Evolutionary conservation across 306 rosid species (phyloP), one percentile per base, ranked within the genome.

Genomic region (Hippophae tibetana): DNA sequence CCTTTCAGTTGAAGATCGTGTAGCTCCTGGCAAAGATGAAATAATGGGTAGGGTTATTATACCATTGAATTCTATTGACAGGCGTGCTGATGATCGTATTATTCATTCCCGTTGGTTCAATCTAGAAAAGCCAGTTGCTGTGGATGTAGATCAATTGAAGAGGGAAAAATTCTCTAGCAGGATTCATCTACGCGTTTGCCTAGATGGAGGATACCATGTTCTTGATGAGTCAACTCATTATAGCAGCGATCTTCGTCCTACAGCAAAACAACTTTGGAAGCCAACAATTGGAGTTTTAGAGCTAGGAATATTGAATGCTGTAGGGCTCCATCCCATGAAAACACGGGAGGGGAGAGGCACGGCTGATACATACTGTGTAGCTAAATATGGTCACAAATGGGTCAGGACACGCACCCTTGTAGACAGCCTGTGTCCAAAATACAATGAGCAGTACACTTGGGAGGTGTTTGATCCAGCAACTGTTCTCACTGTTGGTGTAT

Each of bases 391-490:
- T 54, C 78, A 78, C 54, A 81, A 81, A 66, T 81, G 83, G 83
- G 69, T 81, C 56, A 53, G 83, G 47, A 77, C 86, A 26, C 69
- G 86, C 13, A 81, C 81, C 4, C 49, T 81, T 5, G 74, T 74
- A 1, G 78, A 77, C 42, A 66, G 68, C 49, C 38, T 78, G 13
- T 26, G 46, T 62, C 86, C 83, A 3, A 74, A 72, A 44, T 81
- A 71, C 71, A 81, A 81, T 42, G 83, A 81, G 58, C 86, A 74
- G 54, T 81, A 81, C 65, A 81, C 76, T 7, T 77, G 81, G 86
- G 83, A 81, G 56, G 86, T 77, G 42, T 81, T 74, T 67, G 86
- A 81, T 52, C 80, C 83, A 42, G 72, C 86, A 7, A 81, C 86
- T 5, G 80, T 81, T 18, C 71, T 81, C 14, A 80, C 80, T 2